phyloP scores from a whole-genome alignment of 441 rosid species.

The Raphanus hybrid region DNA sequence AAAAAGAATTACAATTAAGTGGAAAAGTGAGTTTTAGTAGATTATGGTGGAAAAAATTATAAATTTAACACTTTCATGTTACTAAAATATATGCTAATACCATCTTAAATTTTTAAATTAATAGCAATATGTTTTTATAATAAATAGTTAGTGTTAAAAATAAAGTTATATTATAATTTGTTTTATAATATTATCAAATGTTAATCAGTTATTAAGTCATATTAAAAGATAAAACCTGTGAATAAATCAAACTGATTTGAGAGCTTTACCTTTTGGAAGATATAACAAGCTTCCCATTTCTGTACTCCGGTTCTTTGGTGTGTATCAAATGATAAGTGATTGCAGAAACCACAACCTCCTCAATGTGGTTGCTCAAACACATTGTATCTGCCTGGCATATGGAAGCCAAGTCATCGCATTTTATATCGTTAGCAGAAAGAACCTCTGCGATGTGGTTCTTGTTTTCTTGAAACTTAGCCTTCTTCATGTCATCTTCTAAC shows the following conservation, averaged over 20 bases:
- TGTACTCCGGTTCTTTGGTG: slow-evolving; percentile 74
- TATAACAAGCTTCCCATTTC: slow-evolving; percentile 88
- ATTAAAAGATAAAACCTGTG: no score
- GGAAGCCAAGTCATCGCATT: slow-evolving; percentile 79
- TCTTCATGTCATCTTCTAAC: slow-evolving; percentile 86
- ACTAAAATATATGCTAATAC: no score
- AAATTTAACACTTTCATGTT: no score
- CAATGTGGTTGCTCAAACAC: slow-evolving; percentile 66
- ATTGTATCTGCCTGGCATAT: slow-evolving; percentile 76
- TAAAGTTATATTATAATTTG: no score
- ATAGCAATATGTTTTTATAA: no score
- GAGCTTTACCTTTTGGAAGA: slow-evolving; percentile 62
- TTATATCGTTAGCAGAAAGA: slow-evolving; percentile 81
- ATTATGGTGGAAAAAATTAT: no score
- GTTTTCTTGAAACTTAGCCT: slow-evolving; percentile 75
- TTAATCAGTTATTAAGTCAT: no score
- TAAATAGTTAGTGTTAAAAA: no score
- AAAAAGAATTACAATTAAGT: no score
- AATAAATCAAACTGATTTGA: neutral
- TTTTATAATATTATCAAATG: no score
- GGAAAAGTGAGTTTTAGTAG: no score
- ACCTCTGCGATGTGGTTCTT: slow-evolving; percentile 86
- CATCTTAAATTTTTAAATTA: no score
- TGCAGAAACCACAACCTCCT: slow-evolving; percentile 85
- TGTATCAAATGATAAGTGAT: slow-evolving; percentile 75